Evolutionary conservation across 2,329 filamentous ascomycete species (phyloP), one percentile per base, ranked within the genome.

Genomic region (Trichoderma asperellum): DNA sequence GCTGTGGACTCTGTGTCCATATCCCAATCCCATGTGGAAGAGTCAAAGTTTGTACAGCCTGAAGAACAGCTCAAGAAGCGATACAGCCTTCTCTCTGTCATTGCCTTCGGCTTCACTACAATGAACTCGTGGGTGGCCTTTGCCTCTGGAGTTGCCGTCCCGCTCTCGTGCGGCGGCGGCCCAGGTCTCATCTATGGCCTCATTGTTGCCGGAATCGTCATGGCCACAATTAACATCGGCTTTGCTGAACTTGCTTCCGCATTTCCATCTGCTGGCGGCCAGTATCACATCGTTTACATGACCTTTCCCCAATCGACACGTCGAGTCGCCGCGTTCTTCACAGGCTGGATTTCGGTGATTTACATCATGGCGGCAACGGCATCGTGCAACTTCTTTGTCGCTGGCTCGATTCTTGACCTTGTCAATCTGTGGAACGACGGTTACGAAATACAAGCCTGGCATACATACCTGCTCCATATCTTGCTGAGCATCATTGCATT

Each of bases 231-330:
- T 43, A 74, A 73, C 52, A 57, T 72, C 21, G 74, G 74, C 29
- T 75, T 75, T 5, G 74, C 74, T 2, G 74, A 75, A n/a, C 32
- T 75, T 52, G 74, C 74, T 1, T 75, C 74, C 0, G 74, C 74
- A 0, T 75, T 73, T 21, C 74, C 74, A 7, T 75, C 74, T 1
- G 73, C 73, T 6, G 74, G 74, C 14, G 74, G 74, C 11, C 74
- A 75, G 27, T 75, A 75, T 21, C 74, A 75, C 27, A 75, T 75
- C 24, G 74, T 75, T 8, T 75, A 74, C 62, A 75, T 74, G 73
- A 68, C 68, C 0, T 75, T 75, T 55, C 73, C 74, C 0, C 64
- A 72, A 2, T 71, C 74, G 10, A 74, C 72, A 5, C 72, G 74
- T 12, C 74, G 66, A 14, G 65, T 71, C 24, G 74, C 74, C 3